These are phyloP conservation scores for Lumnitzera littorea DNA, from an alignment of 345 rosid genomes.

Conservation along the genomic window DNA sequence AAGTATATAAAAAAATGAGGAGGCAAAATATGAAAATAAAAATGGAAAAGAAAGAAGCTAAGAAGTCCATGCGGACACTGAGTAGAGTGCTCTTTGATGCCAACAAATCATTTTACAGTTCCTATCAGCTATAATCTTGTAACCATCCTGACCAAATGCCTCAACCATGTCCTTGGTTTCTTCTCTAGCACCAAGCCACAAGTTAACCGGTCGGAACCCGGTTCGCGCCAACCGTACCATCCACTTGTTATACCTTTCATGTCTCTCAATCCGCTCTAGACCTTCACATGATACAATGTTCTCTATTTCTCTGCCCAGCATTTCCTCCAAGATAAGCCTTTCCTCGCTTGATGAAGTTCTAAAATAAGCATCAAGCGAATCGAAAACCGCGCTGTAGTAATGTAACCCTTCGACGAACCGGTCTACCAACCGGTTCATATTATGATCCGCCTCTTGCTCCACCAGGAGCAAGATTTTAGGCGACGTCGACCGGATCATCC, in stretches of 20 bases:
- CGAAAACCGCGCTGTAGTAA: slow-evolving; percentile 47
- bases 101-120: slow-evolving; percentile 46
- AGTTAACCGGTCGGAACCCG: slow-evolving; percentile 33
- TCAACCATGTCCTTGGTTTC: slow-evolving; percentile 26
- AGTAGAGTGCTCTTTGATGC: slow-evolving; percentile 48
- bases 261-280: slow-evolving; percentile 40
- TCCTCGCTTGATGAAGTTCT: slow-evolving; percentile 14
- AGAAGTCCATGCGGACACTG: slow-evolving; percentile 48
- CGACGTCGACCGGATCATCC: slow-evolving; percentile 20
- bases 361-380: slow-evolving; percentile 26
- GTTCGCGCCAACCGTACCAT: slow-evolving; percentile 23
- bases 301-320: slow-evolving; percentile 46
- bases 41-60: slow-evolving; percentile 1
- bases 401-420: slow-evolving; percentile 35
- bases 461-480: slow-evolving; percentile 30
- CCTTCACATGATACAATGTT: slow-evolving; percentile 47
- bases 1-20: not conserved
- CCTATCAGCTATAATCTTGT: slow-evolving; percentile 29
- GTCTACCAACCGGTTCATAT: slow-evolving; percentile 23
- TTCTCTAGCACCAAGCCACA: slow-evolving; percentile 22
- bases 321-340: slow-evolving; percentile 34
- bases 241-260: slow-evolving; percentile 40
- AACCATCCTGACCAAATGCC: slow-evolving; percentile 27
- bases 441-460: slow-evolving; percentile 46
- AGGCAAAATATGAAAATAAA: not conserved